phyloP scores from a whole-genome alignment of 805 yeast species.

The Torulaspora indica region DNA sequence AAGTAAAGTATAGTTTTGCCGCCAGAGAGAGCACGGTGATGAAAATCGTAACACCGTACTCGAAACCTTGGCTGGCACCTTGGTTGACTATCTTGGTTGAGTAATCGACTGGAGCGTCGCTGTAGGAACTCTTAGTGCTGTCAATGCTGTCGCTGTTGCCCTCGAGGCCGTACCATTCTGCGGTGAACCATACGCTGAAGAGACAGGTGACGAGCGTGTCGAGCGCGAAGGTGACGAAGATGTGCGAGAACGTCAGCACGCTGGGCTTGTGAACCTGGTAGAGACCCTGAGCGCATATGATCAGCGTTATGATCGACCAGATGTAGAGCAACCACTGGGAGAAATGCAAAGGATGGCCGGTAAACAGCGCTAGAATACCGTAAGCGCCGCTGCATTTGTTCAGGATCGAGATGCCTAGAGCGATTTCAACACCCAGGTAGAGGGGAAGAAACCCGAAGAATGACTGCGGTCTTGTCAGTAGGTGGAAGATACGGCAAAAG shows the following conservation, averaged over 20 bases:
- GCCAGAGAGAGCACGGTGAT: slow-evolving; percentile 46
- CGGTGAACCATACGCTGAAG: slow-evolving; percentile 69
- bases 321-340: slow-evolving; percentile 80
- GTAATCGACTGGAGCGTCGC: slow-evolving; percentile 9
- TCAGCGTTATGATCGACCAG: slow-evolving; percentile 56
- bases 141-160: slow-evolving; percentile 25
- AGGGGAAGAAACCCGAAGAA: slow-evolving; percentile 73
- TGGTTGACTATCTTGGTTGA: slow-evolving; percentile 33
- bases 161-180: slow-evolving; percentile 63
- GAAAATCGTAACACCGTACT: slow-evolving; percentile 53
- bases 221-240: slow-evolving; percentile 54
- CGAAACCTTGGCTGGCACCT: slow-evolving; percentile 52
- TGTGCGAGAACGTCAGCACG: slow-evolving; percentile 56
- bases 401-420: slow-evolving; percentile 67
- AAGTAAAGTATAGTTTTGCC: slow-evolving; percentile 55
- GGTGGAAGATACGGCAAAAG: neutral
- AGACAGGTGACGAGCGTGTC: slow-evolving; percentile 66
- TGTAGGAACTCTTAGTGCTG: slow-evolving; percentile 4
- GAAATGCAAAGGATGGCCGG: slow-evolving; percentile 80
- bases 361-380: slow-evolving; percentile 79
- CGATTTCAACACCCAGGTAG: slow-evolving; percentile 80
- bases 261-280: slow-evolving; percentile 48
- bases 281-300: slow-evolving; percentile 61
- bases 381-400: slow-evolving; percentile 87
- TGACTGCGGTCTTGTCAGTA: slow-evolving; percentile 36